Base-by-base conservation (phyloP, 768 basidiomycete genomes). In the Hemileccinum impolitum region DNA sequence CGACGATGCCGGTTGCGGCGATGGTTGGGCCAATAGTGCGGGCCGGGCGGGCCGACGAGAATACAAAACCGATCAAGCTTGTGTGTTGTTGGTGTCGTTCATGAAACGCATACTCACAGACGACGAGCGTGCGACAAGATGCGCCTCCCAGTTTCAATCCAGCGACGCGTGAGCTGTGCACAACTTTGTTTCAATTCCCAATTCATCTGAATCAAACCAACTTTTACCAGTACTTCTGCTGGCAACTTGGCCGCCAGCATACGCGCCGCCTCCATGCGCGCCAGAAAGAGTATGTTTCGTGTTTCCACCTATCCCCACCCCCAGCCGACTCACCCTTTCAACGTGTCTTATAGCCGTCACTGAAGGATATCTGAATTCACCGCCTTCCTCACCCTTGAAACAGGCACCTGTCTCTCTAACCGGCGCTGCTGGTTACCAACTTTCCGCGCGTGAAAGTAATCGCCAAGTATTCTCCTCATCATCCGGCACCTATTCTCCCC, bases 321-420 rank as follows among this genome's bases (percentile, higher is more conserved):
- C 52, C 40, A 53, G 63, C 55, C 62, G 58, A 66, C 61, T 60
- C 43, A 64, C 61, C 51, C 64, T 47, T 55, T 35, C 51, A 47
- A 59, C 61, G 54, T 55, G 50, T 59, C 50, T 46, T 55, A 19
- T 54, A 86, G 84, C 70, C 61, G 84, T 86, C 43, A 70, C 70
- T 18, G 78, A 85, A 64, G 84, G 84, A 47, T 86, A 85, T 70
- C 75, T 43, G 72, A 75, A 43, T 63, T 69, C 52, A 74, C 75
- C 45, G 60, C 55, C 66, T 45, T 58, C 56, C n/a, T 60, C 58
- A 47, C 61, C 48, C 54, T 53, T 62, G 56, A 70, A 68, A 58
- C 64, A 59, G 56, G 55, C 53, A 57, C 53, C 59, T 39, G 45
- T 59, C 45, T 41, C 53, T 47, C 43, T 49, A 46, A 47, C 63